A percentile compares a stretch with the other conserved stretches of the same genome.
phyloP scores from a whole-genome alignment of 2,329 filamentous ascomycete genomes.

The Sphaerostilbella broomeana region DNA sequence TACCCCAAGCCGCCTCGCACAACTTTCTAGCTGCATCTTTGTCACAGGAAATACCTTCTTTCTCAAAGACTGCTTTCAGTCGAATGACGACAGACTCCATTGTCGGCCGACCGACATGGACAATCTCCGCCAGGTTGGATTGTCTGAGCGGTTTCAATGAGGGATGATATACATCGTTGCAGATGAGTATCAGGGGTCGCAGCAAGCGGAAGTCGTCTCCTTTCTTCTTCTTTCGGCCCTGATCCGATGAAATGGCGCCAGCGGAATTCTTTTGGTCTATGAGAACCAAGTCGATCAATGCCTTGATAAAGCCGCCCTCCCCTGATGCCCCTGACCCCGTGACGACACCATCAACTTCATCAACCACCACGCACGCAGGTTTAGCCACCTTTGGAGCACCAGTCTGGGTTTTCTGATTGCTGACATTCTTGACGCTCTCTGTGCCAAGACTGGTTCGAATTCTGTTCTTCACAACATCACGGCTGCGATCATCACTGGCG shows the following conservation, averaged over 20 bases:
- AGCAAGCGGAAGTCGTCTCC: constrained; percentile 82
- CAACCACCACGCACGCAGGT: constrained; percentile 88
- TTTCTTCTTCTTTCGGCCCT: constrained; percentile 49
- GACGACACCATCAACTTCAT: constrained; percentile 94
- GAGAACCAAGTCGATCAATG: constrained; percentile 81
- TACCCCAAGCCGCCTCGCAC: constrained; percentile 78
- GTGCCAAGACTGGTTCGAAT: constrained; percentile 91
- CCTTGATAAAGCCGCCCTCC: constrained; percentile 93
- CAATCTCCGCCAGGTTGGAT: constrained; percentile 76
- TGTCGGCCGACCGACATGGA: constrained; percentile 84
- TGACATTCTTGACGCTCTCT: constrained; percentile 78
- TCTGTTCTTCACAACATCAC: constrained; percentile 80
- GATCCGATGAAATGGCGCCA: constrained; percentile 20
- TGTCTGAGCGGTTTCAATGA: constrained; percentile 82
- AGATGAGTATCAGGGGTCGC: constrained; percentile 86
- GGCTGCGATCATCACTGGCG: constrained; percentile 89
- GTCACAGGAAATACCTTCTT: constrained; percentile 82
- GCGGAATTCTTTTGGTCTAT: constrained; percentile 73
- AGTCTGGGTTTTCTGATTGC: constrained; percentile 52
- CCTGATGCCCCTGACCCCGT: constrained; percentile 68
- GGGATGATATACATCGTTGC: constrained; percentile 94
- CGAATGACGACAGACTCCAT: constrained; percentile 78
- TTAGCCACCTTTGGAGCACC: constrained; percentile 62
- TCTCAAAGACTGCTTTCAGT: constrained; percentile 77
- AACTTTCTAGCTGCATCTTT: constrained; percentile 80